Evolutionary conservation across 2,329 filamentous ascomycete species (phyloP).

Genomic region (Botryosphaeria agaves): DNA sequence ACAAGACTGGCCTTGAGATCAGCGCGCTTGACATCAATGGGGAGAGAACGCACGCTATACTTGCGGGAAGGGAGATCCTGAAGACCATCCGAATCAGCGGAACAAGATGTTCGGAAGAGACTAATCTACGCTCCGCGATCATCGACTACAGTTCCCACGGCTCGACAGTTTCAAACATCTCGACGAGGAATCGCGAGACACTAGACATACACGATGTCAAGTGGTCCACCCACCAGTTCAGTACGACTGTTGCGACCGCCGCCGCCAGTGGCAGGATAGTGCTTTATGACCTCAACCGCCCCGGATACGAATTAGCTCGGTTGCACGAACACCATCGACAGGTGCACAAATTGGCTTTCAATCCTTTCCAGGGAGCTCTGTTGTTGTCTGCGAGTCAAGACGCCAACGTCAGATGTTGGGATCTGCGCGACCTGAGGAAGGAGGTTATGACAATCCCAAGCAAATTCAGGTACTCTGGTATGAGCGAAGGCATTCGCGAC

Average conservation of each 20-base stretch:
- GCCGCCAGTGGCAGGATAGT: conserved; percentile 48
- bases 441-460: conserved; percentile 34
- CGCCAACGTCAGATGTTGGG: conserved; percentile 46
- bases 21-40: conserved; percentile 46
- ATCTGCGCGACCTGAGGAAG: conserved; percentile 37
- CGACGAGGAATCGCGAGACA: conserved; percentile 36
- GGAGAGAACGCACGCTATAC: conserved; percentile 42
- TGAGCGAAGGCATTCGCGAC: conserved; percentile 44
- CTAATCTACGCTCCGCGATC: conserved; percentile 44
- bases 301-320: conserved; percentile 41
- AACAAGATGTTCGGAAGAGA: conserved; percentile 40
- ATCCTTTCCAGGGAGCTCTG: conserved; percentile 40
- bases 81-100: conserved; percentile 44
- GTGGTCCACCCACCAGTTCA: conserved; percentile 46
- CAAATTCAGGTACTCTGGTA: conserved; percentile 35
- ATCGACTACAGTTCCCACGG: conserved; percentile 30
- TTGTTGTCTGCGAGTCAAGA: conserved; percentile 49
- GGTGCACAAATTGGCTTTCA: conserved; percentile 48
- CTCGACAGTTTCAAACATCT: conserved; percentile 21
- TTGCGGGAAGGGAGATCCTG: conserved; percentile 48
- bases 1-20: conserved; percentile 48
- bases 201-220: conserved; percentile 48
- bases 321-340: conserved; percentile 48
- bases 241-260: conserved; percentile 43
- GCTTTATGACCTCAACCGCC: conserved; percentile 44